Percentiles rank a stretch among this genome's conserved stretches.
Conservation (phyloP, 345 rosid species). For the Clarkia xantiana region DNA sequence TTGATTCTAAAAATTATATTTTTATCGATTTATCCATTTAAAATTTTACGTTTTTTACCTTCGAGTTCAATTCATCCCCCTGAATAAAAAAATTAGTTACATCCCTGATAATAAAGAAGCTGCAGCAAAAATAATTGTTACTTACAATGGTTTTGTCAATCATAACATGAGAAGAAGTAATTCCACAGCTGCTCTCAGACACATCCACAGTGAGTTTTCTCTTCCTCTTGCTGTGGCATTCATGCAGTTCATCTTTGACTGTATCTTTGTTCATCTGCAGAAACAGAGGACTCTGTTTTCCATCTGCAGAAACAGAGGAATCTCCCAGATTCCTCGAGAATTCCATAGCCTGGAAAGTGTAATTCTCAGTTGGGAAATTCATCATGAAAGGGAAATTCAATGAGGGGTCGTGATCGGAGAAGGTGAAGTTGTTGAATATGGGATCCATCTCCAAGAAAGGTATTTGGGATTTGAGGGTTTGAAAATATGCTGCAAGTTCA, state of each 20-base stretch:
- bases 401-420: not conserved
- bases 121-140: not conserved
- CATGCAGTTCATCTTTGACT: not conserved
- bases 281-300: not conserved
- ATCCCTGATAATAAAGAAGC: not conserved
- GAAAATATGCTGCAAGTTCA: constrained; percentile 7
- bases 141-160: not conserved
- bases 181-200: constrained; percentile 9
- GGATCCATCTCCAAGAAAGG: constrained; percentile 8
- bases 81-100: no score
- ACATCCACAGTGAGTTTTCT: constrained; percentile 7
- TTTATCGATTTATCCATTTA: no score
- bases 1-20: no score
- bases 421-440: not conserved
- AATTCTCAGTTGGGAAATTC: constrained; percentile 1
- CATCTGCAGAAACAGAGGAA: constrained; percentile 4
- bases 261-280: not conserved
- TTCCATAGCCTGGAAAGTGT: not conserved
- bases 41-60: no score
- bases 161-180: constrained; percentile 5
- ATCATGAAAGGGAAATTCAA: not conserved
- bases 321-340: constrained; percentile 5
- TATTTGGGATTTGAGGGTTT: constrained; percentile 5
- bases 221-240: constrained; percentile 2
- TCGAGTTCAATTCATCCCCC: no score